Evolutionary conservation across 2,329 filamentous ascomycete species (phyloP).

Genomic region (Fusarium sp.): DNA sequence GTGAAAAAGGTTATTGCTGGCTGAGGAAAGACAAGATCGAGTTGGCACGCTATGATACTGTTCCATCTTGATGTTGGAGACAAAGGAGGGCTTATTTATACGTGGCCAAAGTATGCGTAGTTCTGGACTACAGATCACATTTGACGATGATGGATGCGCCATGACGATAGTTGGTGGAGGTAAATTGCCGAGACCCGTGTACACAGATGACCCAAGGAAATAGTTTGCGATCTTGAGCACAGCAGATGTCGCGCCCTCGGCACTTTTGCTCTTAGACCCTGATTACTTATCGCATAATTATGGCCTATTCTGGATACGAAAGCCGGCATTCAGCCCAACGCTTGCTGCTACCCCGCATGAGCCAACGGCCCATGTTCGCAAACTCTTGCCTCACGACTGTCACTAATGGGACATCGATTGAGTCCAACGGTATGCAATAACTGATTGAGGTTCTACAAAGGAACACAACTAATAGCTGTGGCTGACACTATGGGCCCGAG

Average conservation of each 20-base stretch:
- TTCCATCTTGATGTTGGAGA: neutral
- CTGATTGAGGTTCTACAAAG: neutral
- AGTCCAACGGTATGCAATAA: neutral
- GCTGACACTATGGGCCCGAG: too few relatives aligned
- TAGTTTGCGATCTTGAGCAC: neutral
- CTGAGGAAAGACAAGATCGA: neutral
- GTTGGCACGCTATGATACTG: neutral
- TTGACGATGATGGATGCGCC: neutral
- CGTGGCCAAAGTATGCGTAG: too few relatives aligned
- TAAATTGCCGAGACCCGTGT: neutral
- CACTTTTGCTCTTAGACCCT: neutral
- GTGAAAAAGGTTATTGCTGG: accelerated
- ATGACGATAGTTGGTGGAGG: neutral
- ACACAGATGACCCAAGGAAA: neutral
- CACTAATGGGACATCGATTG: neutral
- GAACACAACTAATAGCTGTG: too few relatives aligned
- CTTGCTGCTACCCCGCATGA: neutral
- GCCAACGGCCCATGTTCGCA: neutral
- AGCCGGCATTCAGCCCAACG: neutral
- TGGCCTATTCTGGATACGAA: neutral
- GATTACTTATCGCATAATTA: neutral
- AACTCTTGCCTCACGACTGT: neutral
- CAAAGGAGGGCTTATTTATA: neutral
- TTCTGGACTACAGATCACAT: neutral
- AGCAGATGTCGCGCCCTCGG: too few relatives aligned